Evolutionary conservation across 352 stramenopile genomes (phyloP).

Genomic region (Blastocystis sp.): DNA sequence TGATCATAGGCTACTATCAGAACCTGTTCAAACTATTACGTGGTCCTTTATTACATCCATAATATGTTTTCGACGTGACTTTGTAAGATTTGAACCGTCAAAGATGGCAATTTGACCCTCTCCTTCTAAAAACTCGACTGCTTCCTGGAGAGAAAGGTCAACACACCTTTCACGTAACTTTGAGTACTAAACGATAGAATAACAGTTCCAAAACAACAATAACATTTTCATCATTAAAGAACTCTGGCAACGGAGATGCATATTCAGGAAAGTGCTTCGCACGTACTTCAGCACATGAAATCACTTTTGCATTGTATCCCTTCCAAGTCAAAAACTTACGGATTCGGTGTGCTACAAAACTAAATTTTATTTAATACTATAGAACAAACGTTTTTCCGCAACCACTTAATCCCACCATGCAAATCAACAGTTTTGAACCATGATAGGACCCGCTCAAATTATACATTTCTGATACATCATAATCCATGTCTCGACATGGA

Average conservation of each 20-base stretch:
- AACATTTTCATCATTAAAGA: not conserved
- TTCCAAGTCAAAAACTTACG: conserved; percentile 60
- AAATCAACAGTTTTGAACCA: conserved; percentile 55
- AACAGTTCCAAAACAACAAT: not conserved
- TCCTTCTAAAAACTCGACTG: conserved; percentile 42
- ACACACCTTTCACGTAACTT: not conserved
- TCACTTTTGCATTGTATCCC: conserved; percentile 52
- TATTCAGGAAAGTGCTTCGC: conserved; percentile 22
- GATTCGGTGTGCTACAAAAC: conserved; percentile 57
- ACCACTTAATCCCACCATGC: conserved; percentile 51
- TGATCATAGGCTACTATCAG: conserved; percentile 17
- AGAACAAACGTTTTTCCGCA: conserved; percentile 55
- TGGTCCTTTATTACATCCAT: not conserved
- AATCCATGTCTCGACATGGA: conserved; percentile 36
- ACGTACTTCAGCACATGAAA: conserved; percentile 6
- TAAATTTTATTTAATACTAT: not conserved
- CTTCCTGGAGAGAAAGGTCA: conserved; percentile 10
- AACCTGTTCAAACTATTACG: not conserved
- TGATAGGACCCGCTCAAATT: not conserved
- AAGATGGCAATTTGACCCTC: conserved; percentile 59
- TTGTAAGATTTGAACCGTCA: conserved; percentile 53
- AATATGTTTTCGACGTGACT: conserved; percentile 5
- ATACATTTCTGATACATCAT: conserved; percentile 27
- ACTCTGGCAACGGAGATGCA: conserved; percentile 42
- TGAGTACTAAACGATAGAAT: not conserved